These are phyloP conservation scores for Hemileia vastatrix DNA, from an alignment of 1,284 basidiomycete genomes.

Conservation along the genomic window DNA sequence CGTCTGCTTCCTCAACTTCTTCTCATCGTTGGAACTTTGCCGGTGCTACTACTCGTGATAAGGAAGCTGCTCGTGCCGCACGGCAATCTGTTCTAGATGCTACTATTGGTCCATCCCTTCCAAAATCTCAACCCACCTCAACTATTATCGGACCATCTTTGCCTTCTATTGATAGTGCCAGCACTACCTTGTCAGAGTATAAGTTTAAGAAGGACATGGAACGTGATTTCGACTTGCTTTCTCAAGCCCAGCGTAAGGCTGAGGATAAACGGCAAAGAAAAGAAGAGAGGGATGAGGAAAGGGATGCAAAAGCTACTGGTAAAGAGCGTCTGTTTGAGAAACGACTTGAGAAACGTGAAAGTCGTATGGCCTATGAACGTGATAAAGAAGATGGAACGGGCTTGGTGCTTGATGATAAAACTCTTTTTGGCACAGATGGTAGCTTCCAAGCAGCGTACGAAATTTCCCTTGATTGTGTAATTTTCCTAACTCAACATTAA, in stretches of 20 bases:
- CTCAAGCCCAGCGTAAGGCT: not conserved
- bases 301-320: not conserved
- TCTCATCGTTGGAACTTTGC: conserved; percentile 12
- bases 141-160: not conserved
- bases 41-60: conserved; percentile 6
- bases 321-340: conserved; percentile 10
- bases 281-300: conserved; percentile 6
- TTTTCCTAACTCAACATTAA: not conserved
- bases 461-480: not conserved
- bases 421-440: conserved; percentile 4
- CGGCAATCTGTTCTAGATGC: conserved; percentile 7
- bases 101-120: not conserved
- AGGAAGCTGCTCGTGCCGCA: not conserved
- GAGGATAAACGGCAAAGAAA: conserved; percentile 1
- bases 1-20: conserved; percentile 1
- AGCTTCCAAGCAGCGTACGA: conserved; percentile 13
- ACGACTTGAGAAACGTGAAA: conserved; percentile 1
- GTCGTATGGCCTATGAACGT: conserved; percentile 2
- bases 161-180: not conserved
- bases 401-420: conserved; percentile 5
- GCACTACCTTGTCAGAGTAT: too few species aligned
- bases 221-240: too few species aligned
- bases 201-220: not conserved
- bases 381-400: conserved; percentile 2
- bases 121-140: not conserved